phyloP scores from a whole-genome alignment of 2,329 filamentous ascomycete genomes.

The Curvularia lunata region DNA sequence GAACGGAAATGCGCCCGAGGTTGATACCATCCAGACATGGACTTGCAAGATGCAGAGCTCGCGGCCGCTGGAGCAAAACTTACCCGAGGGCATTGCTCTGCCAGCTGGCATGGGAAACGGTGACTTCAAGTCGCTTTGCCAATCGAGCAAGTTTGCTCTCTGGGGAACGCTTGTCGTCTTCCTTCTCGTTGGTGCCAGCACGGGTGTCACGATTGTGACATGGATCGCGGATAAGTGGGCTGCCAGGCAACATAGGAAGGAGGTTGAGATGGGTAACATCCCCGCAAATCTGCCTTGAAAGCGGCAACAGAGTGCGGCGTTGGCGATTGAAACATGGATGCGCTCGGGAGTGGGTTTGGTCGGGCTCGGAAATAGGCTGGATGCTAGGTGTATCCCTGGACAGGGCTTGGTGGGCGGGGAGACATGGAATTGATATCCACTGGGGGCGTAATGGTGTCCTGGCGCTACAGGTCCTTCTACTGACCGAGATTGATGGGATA shows the following conservation, averaged over 20 bases:
- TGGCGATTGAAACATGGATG: neutral
- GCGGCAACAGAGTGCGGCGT: neutral
- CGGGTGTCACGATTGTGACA: conserved; percentile 42
- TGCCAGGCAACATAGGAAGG: conserved; percentile 42
- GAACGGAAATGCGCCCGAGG: conserved; percentile 42
- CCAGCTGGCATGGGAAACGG: conserved; percentile 42
- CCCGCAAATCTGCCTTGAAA: conserved; percentile 7
- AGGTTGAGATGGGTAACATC: conserved; percentile 34
- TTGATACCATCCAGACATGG: conserved; percentile 51
- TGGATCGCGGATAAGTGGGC: conserved; percentile 50
- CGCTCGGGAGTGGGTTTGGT: neutral
- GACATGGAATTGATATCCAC: neutral
- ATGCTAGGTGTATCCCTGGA: neutral
- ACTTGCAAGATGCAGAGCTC: conserved; percentile 48
- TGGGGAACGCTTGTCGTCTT: conserved; percentile 53
- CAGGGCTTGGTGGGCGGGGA: neutral
- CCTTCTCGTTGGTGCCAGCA: conserved; percentile 46
- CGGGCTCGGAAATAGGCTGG: neutral
- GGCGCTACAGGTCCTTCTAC: conserved; percentile 11
- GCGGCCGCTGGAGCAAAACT: conserved; percentile 17
- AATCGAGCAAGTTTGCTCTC: conserved; percentile 54
- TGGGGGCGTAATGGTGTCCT: conserved; percentile 14
- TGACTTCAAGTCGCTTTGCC: conserved; percentile 50
- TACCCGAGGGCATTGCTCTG: conserved; percentile 32
- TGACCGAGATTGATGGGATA: neutral